Conservation (phyloP, 345 rosid genomes). For the Eucalyptus tenuipes region DNA sequence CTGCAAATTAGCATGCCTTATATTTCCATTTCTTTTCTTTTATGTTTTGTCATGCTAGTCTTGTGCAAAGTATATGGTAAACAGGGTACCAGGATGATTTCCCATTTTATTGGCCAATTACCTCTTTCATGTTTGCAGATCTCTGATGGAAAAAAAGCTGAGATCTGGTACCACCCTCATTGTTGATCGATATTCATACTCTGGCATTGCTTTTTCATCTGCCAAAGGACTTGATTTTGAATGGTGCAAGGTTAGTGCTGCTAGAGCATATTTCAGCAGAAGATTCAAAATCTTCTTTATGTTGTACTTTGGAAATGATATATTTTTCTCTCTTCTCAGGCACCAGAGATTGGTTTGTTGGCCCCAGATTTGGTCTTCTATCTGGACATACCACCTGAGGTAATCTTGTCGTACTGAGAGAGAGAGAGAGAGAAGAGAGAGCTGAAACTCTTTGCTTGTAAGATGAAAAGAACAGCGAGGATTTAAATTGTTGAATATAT, state of each 20-base stretch:
- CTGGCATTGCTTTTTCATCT: slow-evolving; percentile 88
- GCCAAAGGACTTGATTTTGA: slow-evolving; percentile 81
- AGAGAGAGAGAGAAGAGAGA: too few species aligned
- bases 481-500: background rate
- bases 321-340: slow-evolving; percentile 9
- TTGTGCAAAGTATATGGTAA: background rate
- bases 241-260: slow-evolving; percentile 70
- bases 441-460: background rate
- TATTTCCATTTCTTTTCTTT: background rate
- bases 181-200: slow-evolving; percentile 85
- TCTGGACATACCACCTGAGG: slow-evolving; percentile 80
- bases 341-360: slow-evolving; percentile 60
- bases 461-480: background rate
- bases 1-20: background rate
- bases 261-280: background rate
- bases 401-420: background rate
- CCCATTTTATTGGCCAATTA: background rate
- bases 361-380: slow-evolving; percentile 77
- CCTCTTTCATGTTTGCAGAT: slow-evolving; percentile 24
- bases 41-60: background rate
- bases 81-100: background rate
- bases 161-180: slow-evolving; percentile 64
- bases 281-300: background rate
- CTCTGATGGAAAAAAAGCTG: slow-evolving; percentile 72
- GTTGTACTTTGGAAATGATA: background rate